These are phyloP conservation scores for Lachnellula arida DNA, from an alignment of 2,329 filamentous ascomycete species.

Conservation along the genomic window DNA sequence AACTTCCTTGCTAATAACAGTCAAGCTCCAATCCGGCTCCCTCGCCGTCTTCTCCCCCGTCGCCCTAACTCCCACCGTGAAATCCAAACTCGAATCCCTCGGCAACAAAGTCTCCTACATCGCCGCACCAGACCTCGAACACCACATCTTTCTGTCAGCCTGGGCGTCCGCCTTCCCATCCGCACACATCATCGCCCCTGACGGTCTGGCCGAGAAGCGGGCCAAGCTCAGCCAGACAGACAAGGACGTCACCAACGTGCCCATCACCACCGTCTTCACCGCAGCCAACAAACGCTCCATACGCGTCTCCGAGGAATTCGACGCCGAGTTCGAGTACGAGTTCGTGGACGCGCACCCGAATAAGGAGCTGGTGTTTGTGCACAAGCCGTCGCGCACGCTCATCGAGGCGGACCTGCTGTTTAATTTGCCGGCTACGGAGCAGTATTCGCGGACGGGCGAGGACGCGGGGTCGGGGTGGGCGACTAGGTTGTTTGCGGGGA, in stretches of 20 bases:
- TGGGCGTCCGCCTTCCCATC: conserved; percentile 78
- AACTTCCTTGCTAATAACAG: conserved; percentile 39
- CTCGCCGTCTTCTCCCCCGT: conserved; percentile 92
- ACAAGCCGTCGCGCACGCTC: conserved; percentile 71
- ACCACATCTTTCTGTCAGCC: conserved; percentile 86
- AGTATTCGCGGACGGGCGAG: conserved; percentile 61
- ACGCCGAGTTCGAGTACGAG: conserved; percentile 79
- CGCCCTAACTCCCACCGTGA: conserved; percentile 72
- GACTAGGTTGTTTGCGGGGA: conserved; percentile 49
- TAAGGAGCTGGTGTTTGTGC: conserved; percentile 82
- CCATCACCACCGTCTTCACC: conserved; percentile 65
- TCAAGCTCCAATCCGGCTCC: conserved; percentile 70
- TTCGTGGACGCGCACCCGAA: conserved; percentile 77
- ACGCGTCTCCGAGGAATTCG: conserved; percentile 71
- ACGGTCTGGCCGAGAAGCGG: conserved; percentile 80
- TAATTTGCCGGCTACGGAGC: conserved; percentile 83
- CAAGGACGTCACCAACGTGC: conserved; percentile 34
- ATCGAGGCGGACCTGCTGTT: conserved; percentile 91
- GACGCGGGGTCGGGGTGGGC: conserved; percentile 52
- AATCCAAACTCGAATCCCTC: conserved; percentile 57
- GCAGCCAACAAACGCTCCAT: conserved; percentile 45
- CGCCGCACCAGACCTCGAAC: conserved; percentile 81
- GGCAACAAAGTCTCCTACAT: conserved; percentile 76
- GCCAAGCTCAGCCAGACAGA: conserved; percentile 53
- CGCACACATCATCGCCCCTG: conserved; percentile 76